These are phyloP conservation scores for Trichosporon sp. DNA, from an alignment of 1,284 basidiomycete genomes.

Conservation along the genomic window DNA sequence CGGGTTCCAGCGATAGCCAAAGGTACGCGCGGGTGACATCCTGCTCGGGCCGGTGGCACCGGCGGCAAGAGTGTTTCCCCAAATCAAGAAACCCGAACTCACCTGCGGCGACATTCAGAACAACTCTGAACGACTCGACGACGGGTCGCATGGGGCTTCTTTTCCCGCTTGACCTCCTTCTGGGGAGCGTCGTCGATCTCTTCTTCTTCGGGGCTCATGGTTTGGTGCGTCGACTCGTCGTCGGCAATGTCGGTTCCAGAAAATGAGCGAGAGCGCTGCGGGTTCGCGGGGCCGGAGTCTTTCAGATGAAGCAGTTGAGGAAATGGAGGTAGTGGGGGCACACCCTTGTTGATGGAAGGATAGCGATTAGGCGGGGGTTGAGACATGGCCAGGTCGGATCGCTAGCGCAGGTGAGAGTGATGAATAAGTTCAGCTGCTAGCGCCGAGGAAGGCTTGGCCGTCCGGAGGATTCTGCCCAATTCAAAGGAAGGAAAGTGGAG, in stretches of 20 bases:
- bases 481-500: background rate
- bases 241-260: conserved; percentile 11
- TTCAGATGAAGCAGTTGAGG: conserved; percentile 34
- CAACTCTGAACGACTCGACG: conserved; percentile 48
- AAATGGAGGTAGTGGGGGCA: conserved; percentile 33
- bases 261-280: background rate
- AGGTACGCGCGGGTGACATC: background rate
- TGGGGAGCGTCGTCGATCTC: conserved; percentile 15
- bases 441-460: too few species aligned
- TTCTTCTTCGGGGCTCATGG: conserved; percentile 25
- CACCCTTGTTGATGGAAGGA: conserved; percentile 22
- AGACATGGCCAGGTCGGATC: conserved; percentile 22
- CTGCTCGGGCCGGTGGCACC: background rate
- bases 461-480: too few species aligned
- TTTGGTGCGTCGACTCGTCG: conserved; percentile 9
- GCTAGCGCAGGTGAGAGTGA: background rate
- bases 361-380: conserved; percentile 30
- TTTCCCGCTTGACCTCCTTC: conserved; percentile 31
- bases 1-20: background rate
- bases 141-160: conserved; percentile 40
- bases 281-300: conserved; percentile 16
- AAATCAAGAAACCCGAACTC: background rate
- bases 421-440: background rate
- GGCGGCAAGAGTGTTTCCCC: background rate
- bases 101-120: conserved; percentile 46